phyloP scores from a whole-genome alignment of 306 rosid genomes.

The Geum urbanum region DNA sequence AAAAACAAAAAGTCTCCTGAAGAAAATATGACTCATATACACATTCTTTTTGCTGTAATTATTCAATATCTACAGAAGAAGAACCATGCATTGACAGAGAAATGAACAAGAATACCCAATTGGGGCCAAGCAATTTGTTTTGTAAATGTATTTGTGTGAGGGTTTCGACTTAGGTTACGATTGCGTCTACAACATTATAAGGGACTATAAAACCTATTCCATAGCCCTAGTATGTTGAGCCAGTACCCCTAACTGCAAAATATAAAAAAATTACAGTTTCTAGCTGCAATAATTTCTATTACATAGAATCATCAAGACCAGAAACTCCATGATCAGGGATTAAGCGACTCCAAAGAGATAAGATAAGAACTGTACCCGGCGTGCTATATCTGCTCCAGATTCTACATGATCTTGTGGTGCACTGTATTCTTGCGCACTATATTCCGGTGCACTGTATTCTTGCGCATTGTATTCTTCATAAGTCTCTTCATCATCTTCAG shows the following conservation, averaged over 20 bases:
- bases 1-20: not conserved
- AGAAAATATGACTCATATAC: not conserved
- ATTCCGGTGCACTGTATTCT: slow-evolving; percentile 40
- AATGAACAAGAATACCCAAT: not conserved
- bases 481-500: slow-evolving; percentile 88
- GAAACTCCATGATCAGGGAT: not conserved
- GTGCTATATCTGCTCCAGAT: slow-evolving; percentile 72
- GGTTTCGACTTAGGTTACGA: not conserved
- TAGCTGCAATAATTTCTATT: not conserved
- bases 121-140: not conserved
- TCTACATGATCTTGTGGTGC: slow-evolving; percentile 76
- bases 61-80: not conserved
- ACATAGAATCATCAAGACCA: not conserved
- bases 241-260: not conserved
- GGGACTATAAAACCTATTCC: not conserved
- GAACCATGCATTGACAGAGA: not conserved
- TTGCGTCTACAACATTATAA: not conserved
- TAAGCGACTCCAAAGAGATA: slow-evolving; percentile 1
- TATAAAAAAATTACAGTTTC: not conserved
- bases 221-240: slow-evolving; percentile 14
- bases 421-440: slow-evolving; percentile 26
- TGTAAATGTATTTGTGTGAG: not conserved
- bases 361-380: slow-evolving; percentile 60
- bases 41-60: not conserved
- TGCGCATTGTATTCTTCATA: slow-evolving; percentile 51